Conservation (phyloP, 257 asterid species). For the Solanum chilense region DNA sequence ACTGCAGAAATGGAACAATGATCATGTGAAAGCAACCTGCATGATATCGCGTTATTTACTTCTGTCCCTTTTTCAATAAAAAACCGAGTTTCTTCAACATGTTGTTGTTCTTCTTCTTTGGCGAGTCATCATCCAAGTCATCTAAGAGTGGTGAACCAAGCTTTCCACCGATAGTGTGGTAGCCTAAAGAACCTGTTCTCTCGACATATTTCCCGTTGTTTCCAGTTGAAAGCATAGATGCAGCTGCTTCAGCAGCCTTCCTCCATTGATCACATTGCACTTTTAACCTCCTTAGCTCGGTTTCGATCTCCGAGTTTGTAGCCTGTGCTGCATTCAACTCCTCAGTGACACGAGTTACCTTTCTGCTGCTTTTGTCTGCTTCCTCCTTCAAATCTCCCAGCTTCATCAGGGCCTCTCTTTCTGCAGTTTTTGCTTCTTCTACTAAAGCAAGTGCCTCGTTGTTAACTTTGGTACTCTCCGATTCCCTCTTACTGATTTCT, state of each 20-base stretch:
- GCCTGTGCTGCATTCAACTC: slow-evolving; percentile 78
- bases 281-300: slow-evolving; percentile 64
- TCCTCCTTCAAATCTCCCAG: slow-evolving; percentile 57
- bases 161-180: slow-evolving; percentile 57
- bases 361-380: slow-evolving; percentile 51
- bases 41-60: slow-evolving; percentile 13
- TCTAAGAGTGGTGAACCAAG: slow-evolving; percentile 43
- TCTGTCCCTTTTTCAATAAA: slow-evolving; percentile 74
- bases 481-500: slow-evolving; percentile 36
- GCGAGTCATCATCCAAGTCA: slow-evolving; percentile 61
- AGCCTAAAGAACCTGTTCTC: slow-evolving; percentile 48
- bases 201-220: slow-evolving; percentile 48
- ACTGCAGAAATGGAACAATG: background rate
- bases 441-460: slow-evolving; percentile 35
- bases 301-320: slow-evolving; percentile 58
- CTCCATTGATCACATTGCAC: slow-evolving; percentile 97
- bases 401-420: slow-evolving; percentile 50
- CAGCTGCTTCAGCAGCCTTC: slow-evolving; percentile 94
- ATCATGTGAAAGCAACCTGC: slow-evolving; percentile 10
- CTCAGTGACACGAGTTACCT: slow-evolving; percentile 37
- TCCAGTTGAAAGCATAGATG: slow-evolving; percentile 63
- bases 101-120: slow-evolving; percentile 60
- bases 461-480: slow-evolving; percentile 18
- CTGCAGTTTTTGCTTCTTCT: slow-evolving; percentile 49
- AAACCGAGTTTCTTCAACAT: slow-evolving; percentile 80